phyloP scores from a whole-genome alignment of 2,329 filamentous ascomycete genomes.

The Aspergillus alliaceus region DNA sequence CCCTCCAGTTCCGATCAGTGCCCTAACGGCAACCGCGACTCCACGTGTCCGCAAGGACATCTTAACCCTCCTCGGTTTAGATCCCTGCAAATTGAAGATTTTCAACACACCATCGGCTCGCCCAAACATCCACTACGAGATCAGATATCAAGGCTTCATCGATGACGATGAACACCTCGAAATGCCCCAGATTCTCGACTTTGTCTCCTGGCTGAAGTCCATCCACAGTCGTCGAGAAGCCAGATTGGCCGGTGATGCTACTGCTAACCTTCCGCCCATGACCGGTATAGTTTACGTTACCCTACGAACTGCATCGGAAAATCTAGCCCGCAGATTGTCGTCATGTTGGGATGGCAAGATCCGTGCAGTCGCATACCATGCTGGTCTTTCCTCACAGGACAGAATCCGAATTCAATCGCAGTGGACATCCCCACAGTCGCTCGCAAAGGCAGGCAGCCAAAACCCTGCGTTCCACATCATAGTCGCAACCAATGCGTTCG shows the following conservation, averaged over 20 bases:
- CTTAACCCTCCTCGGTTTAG: constrained; percentile 69
- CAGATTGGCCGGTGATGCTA: constrained; percentile 39
- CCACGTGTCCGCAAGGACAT: constrained; percentile 78
- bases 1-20: constrained; percentile 85
- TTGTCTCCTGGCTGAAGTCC: constrained; percentile 73
- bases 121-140: constrained; percentile 85
- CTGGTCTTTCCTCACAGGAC: constrained; percentile 69
- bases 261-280: constrained; percentile 34
- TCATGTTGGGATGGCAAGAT: constrained; percentile 31
- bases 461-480: constrained; percentile 79
- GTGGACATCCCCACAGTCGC: constrained; percentile 34
- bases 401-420: constrained; percentile 58
- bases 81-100: constrained; percentile 62
- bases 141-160: constrained; percentile 58
- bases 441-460: constrained; percentile 5
- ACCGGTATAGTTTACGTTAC: constrained; percentile 51
- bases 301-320: constrained; percentile 41
- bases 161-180: constrained; percentile 30
- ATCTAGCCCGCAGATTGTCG: constrained; percentile 39
- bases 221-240: constrained; percentile 68
- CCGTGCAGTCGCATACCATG: constrained; percentile 49
- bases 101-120: constrained; percentile 84
- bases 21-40: constrained; percentile 89
- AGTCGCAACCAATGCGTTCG: constrained; percentile 92
- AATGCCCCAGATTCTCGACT: constrained; percentile 73